Conservation (phyloP, 1,284 basidiomycete genomes). For the Cryptococcus jaspeensis region DNA sequence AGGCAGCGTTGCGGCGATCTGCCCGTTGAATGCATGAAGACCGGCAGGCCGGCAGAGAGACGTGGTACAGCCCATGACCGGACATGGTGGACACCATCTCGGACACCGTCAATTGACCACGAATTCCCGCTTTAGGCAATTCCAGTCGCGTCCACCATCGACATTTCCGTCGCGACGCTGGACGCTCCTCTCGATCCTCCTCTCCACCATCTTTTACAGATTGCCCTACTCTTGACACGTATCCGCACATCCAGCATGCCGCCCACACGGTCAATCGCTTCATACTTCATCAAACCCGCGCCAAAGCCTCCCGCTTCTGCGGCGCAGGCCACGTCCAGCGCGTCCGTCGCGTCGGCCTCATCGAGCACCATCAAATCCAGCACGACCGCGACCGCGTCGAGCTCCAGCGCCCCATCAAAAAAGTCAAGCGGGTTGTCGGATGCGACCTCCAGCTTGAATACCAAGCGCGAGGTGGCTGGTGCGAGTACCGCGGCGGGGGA, state of each 20-base stretch:
- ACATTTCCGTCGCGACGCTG: too few species aligned
- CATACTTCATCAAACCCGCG: constrained; percentile 27
- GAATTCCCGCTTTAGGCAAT: too few species aligned
- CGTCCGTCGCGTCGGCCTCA: constrained; percentile 2
- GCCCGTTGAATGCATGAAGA: background rate
- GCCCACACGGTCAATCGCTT: constrained; percentile 25
- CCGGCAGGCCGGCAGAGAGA: too few species aligned
- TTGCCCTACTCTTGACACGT: too few species aligned
- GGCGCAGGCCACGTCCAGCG: background rate
- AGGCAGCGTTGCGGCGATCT: too few species aligned
- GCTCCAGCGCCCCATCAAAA: constrained; percentile 2
- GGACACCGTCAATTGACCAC: too few species aligned
- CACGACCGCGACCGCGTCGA: background rate
- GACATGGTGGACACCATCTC: too few species aligned
- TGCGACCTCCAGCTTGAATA: constrained; percentile 6
- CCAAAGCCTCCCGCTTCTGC: background rate
- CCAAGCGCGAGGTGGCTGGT: constrained; percentile 18
- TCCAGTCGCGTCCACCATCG: too few species aligned
- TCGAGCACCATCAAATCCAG: background rate
- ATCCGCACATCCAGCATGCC: constrained; percentile 19
- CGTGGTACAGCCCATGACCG: too few species aligned
- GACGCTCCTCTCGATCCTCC: too few species aligned
- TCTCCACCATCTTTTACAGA: too few species aligned
- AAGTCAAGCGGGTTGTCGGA: constrained; percentile 17
- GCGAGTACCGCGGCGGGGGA: background rate